Evolutionary conservation across 2,329 filamentous ascomycete species (phyloP).

Genomic region (Exserohilum turcica): DNA sequence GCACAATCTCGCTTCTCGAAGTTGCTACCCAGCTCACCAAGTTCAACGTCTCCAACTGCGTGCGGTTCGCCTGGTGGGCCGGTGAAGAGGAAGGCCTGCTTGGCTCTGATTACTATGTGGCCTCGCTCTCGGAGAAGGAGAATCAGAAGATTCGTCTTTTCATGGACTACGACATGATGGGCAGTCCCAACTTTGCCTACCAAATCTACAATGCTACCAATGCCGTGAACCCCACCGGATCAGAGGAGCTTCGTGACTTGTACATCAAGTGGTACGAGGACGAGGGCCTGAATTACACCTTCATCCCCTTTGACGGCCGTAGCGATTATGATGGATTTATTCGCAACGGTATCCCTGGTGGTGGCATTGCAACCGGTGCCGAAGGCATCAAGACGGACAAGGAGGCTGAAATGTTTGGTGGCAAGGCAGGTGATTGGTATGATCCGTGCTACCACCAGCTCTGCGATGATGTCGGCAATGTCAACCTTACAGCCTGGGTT

Average conservation of each 20-base stretch:
- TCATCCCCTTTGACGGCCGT: conserved; percentile 49
- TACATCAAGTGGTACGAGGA: conserved; percentile 48
- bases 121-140: conserved; percentile 40
- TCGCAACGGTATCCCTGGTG: conserved; percentile 47
- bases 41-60: conserved; percentile 48
- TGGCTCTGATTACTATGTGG: conserved; percentile 49
- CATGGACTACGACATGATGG: conserved; percentile 55
- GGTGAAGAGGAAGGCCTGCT: conserved; percentile 50
- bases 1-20: conserved; percentile 48
- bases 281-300: conserved; percentile 45
- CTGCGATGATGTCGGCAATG: conserved; percentile 48
- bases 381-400: conserved; percentile 50
- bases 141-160: conserved; percentile 50
- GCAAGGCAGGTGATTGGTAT: conserved; percentile 47
- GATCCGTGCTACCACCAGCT: conserved; percentile 50
- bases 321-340: conserved; percentile 52
- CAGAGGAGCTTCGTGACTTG: conserved; percentile 44
- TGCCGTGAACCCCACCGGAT: conserved; percentile 43
- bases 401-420: conserved; percentile 46
- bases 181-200: conserved; percentile 47
- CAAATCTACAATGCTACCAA: conserved; percentile 51
- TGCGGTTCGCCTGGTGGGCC: conserved; percentile 49
- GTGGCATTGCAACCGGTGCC: conserved; percentile 50
- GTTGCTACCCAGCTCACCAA: conserved; percentile 48
- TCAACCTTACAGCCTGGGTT: conserved; percentile 47